Evolutionary conservation across 495 filamentous ascomycete species (phyloP), one percentile per base, ranked within the genome.

Genomic region (Lasiosphaeris hirsuta): DNA sequence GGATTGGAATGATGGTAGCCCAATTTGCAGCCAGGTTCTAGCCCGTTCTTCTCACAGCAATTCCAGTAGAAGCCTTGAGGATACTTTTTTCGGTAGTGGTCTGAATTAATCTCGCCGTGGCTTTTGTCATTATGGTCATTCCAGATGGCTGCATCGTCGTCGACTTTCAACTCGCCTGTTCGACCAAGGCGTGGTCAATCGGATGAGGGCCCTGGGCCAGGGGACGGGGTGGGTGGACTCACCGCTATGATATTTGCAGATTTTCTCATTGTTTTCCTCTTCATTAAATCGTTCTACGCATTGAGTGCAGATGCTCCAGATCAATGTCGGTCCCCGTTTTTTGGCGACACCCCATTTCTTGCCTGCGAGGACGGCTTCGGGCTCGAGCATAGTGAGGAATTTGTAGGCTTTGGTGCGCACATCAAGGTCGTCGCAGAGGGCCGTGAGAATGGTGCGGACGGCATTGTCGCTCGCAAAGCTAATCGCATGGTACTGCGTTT

Each of bases 131-230:
- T 64, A 37, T 60, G 56, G 39, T 69, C 66, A 8, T 59, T 57
- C 66, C 66, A 69, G 58, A 71, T 51, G 36, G 61, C 63, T 9
- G n/a, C 14, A 0, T 70, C 63, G n/a, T 62, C 37, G 47, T 72
- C 47, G 11, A 51, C 10, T 44, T 66, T 58, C 40, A 60, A 58
- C 6, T 63, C 54, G 9, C 61, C 67, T 71, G 41, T 49, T 18
- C n/a, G 1, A 2, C 33, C n/a, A 49, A 13, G 14, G 17, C 9
- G 37, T 11, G 23, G 23, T 30, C 23, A 30, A 30, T 30, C 23
- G 5, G 23, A 30, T 30, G 23, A 30, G 2, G 23, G 23, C 23
- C 5, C 23, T n/a, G n/a, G n/a, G 5, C 23, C 2, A 30, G 5
- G 23, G 2, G 2, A 30, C 23, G 23, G n/a, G n/a, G 23, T 5